Conservation (phyloP, 1,284 basidiomycete species). For the Flammula alnicola region DNA sequence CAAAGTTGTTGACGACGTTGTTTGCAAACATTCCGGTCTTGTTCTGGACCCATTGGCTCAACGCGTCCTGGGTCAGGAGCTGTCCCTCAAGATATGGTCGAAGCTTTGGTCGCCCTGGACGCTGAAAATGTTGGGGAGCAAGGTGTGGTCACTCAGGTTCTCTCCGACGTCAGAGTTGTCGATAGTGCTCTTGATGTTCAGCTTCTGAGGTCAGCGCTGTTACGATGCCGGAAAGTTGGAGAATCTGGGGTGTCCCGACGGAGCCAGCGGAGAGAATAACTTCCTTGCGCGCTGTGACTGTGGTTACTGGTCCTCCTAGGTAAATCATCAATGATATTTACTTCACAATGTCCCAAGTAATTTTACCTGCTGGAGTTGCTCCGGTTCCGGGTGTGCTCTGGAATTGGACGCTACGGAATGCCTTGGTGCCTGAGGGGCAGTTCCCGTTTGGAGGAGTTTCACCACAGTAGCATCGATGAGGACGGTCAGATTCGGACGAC, state of each 20-base stretch:
- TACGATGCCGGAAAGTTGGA: constrained; percentile 30
- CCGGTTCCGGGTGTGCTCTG: background rate
- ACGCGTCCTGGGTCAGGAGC: constrained; percentile 18
- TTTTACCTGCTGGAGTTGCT: background rate
- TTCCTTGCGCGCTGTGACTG: no score
- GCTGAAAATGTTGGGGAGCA: no score
- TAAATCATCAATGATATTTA: no score
- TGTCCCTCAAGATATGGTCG: constrained; percentile 36
- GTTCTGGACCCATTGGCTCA: constrained; percentile 25
- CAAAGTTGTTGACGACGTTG: constrained; percentile 33
- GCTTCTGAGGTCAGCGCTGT: constrained; percentile 14
- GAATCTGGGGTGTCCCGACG: constrained; percentile 26
- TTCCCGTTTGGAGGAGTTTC: background rate
- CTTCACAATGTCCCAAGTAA: no score
- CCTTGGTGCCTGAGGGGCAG: background rate
- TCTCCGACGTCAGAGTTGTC: constrained; percentile 35
- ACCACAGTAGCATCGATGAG: background rate
- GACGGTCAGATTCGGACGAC: no score
- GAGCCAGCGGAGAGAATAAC: constrained; percentile 28
- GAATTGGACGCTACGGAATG: background rate
- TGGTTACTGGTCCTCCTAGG: constrained; percentile 3
- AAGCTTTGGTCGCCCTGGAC: constrained; percentile 49
- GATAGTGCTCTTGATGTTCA: constrained; percentile 20
- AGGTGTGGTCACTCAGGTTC: no score
- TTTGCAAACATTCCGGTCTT: constrained; percentile 32